Percentiles rank a stretch among this genome's conserved stretches.
Conservation (phyloP, 345 rosid species). For the Populus nigra region DNA sequence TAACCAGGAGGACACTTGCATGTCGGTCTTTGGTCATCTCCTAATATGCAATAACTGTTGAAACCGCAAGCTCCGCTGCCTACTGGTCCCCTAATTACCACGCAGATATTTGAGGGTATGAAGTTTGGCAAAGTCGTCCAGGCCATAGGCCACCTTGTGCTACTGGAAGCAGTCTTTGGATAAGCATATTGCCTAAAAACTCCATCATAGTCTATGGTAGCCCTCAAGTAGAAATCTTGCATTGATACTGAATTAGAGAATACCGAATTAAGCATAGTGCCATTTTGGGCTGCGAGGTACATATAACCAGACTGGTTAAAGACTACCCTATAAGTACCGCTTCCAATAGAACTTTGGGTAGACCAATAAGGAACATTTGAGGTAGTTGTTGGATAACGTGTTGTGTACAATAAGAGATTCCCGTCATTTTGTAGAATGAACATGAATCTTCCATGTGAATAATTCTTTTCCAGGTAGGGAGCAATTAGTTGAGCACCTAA, state of each 20-base stretch:
- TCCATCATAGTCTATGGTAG: slow-evolving; percentile 50
- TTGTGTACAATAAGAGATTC: slow-evolving; percentile 32
- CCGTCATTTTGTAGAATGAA: slow-evolving; percentile 33
- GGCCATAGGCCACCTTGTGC: slow-evolving; percentile 19
- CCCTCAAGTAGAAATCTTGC: slow-evolving; percentile 39
- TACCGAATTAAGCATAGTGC: slow-evolving; percentile 4
- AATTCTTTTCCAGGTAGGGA: slow-evolving; percentile 29
- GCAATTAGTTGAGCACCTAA: slow-evolving; percentile 18
- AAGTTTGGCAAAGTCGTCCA: slow-evolving; percentile 26
- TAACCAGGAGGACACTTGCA: too few relatives aligned
- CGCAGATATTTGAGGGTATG: slow-evolving; percentile 47
- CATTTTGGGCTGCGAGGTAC: slow-evolving; percentile 29
- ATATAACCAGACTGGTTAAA: slow-evolving; percentile 51
- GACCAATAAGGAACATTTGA: slow-evolving; percentile 30
- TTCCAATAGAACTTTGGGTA: not conserved
- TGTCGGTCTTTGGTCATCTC: slow-evolving; percentile 19
- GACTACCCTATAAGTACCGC: slow-evolving; percentile 24
- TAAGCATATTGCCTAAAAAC: slow-evolving; percentile 52
- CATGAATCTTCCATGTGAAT: not conserved
- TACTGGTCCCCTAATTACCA: not conserved
- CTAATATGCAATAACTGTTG: slow-evolving; percentile 47
- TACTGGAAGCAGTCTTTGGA: slow-evolving; percentile 30
- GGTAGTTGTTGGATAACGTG: slow-evolving; percentile 12
- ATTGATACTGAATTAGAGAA: slow-evolving; percentile 2
- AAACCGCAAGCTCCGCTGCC: slow-evolving; percentile 59